Conservation (phyloP, 2,329 filamentous ascomycete species). For the Hymenoscyphus fraxineus region DNA sequence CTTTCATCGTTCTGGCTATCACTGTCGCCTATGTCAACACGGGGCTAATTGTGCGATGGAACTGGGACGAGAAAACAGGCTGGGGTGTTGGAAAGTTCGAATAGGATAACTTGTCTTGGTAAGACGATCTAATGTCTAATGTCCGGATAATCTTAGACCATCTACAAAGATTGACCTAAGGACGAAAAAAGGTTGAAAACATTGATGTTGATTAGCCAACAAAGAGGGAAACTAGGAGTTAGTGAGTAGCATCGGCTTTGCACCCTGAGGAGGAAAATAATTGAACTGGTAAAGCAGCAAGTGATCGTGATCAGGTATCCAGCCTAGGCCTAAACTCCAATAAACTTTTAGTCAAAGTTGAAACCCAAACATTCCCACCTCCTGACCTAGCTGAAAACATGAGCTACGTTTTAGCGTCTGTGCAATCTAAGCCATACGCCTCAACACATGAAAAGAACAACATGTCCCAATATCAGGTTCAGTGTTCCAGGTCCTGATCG, state of each 20-base stretch:
- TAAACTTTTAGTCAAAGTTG: not conserved
- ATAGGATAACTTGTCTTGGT: not conserved
- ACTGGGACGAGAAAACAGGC: conserved; percentile 22
- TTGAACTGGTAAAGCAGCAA: not conserved
- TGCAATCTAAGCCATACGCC: not conserved
- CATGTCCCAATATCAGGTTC: not conserved
- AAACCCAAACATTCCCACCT: conserved; percentile 1
- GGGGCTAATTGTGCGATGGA: conserved; percentile 23
- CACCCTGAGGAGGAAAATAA: not conserved
- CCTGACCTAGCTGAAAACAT: not conserved
- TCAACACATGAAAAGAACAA: not conserved
- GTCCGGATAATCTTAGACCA: too few species aligned
- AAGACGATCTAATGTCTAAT: too few species aligned
- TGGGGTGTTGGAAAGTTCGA: conserved; percentile 20
- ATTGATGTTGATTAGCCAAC: too few species aligned
- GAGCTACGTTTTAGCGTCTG: not conserved
- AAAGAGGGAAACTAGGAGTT: too few species aligned
- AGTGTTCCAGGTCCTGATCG: not conserved
- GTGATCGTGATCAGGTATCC: not conserved
- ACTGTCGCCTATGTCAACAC: conserved; percentile 21
- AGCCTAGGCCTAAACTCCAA: not conserved
- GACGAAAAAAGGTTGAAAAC: too few species aligned
- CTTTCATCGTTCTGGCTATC: conserved; percentile 16
- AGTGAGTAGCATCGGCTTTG: not conserved
- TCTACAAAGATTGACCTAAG: too few species aligned